These are phyloP conservation scores for Pholiota microspora DNA, from an alignment of 768 basidiomycete genomes.

Conservation along the genomic window DNA sequence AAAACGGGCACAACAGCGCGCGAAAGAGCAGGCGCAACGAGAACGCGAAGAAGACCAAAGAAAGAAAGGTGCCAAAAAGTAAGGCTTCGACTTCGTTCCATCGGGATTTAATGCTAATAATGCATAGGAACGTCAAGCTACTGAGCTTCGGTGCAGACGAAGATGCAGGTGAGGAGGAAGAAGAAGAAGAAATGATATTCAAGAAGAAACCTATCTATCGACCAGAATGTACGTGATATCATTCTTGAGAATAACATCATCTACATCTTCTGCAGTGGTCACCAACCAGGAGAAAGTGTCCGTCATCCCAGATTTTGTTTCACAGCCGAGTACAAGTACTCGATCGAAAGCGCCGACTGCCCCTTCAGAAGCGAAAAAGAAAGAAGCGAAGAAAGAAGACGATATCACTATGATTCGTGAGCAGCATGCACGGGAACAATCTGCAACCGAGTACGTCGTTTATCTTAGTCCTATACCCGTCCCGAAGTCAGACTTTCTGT, in stretches of 20 bases:
- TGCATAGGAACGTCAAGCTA: constrained; percentile 78
- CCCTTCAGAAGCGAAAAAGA: constrained; percentile 22
- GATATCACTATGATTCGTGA: constrained; percentile 76
- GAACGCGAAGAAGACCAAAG: constrained; percentile 77
- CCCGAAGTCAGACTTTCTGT: not conserved
- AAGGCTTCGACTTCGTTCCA: constrained; percentile 20
- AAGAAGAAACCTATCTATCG: constrained; percentile 84
- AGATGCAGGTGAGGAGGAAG: constrained; percentile 60
- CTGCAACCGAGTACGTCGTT: constrained; percentile 51
- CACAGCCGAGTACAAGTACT: constrained; percentile 22
- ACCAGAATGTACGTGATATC: constrained; percentile 70
- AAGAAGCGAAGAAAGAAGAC: constrained; percentile 34
- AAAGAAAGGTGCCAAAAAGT: constrained; percentile 88
- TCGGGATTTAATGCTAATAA: not conserved
- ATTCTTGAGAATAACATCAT: not conserved
- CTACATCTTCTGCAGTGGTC: constrained; percentile 28
- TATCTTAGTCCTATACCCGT: not conserved
- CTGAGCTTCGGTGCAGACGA: constrained; percentile 85
- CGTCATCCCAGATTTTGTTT: constrained; percentile 40
- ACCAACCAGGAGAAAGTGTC: constrained; percentile 30
- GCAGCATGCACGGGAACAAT: constrained; percentile 71
- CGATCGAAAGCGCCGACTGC: constrained; percentile 8
- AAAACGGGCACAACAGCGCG: constrained; percentile 78
- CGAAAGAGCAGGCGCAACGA: constrained; percentile 69
- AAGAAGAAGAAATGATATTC: constrained; percentile 47